Evolutionary conservation across 2,329 filamentous ascomycete genomes (phyloP).

Genomic region (Scolecobasidium constrictum): DNA sequence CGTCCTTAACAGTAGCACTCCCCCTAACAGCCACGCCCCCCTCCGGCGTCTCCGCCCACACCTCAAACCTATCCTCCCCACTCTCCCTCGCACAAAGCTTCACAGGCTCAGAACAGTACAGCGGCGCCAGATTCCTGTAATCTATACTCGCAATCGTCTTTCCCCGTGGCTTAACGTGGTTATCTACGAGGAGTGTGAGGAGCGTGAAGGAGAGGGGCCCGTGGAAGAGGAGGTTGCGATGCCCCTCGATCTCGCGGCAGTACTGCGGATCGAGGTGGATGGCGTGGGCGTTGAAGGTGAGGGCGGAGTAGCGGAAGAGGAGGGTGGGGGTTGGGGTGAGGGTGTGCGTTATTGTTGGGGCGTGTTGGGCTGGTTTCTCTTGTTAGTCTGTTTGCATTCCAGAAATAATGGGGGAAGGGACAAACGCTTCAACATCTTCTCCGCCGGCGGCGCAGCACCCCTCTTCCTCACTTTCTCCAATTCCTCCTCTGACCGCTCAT

Average conservation of each 20-base stretch:
- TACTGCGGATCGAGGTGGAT: slow-evolving; percentile 77
- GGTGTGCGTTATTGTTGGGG: slow-evolving; percentile 45
- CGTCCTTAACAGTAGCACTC: slow-evolving; percentile 15
- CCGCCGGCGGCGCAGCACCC: slow-evolving; percentile 17
- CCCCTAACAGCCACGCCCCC: slow-evolving; percentile 35
- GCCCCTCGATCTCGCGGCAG: slow-evolving; percentile 59
- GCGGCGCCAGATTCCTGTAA: slow-evolving; percentile 72
- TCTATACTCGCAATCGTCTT: slow-evolving; percentile 46
- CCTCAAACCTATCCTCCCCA: slow-evolving; percentile 25
- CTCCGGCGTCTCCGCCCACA: slow-evolving; percentile 31
- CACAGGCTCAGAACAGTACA: slow-evolving; percentile 65
- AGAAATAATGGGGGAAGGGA: background rate
- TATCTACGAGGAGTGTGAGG: slow-evolving; percentile 56
- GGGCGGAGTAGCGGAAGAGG: slow-evolving; percentile 81
- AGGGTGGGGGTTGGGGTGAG: slow-evolving; percentile 59
- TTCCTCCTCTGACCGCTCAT: slow-evolving; percentile 31
- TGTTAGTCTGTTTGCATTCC: no score
- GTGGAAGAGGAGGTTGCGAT: slow-evolving; percentile 69
- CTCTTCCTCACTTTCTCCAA: slow-evolving; percentile 17
- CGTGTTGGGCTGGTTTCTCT: slow-evolving; percentile 27
- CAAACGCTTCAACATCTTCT: slow-evolving; percentile 28
- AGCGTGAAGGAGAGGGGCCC: slow-evolving; percentile 73
- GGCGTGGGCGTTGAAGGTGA: slow-evolving; percentile 84
- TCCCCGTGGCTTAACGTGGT: slow-evolving; percentile 13
- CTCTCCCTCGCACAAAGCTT: slow-evolving; percentile 52